phyloP scores from a whole-genome alignment of 2,329 filamentous ascomycete genomes.

The Fusarium longipes region DNA sequence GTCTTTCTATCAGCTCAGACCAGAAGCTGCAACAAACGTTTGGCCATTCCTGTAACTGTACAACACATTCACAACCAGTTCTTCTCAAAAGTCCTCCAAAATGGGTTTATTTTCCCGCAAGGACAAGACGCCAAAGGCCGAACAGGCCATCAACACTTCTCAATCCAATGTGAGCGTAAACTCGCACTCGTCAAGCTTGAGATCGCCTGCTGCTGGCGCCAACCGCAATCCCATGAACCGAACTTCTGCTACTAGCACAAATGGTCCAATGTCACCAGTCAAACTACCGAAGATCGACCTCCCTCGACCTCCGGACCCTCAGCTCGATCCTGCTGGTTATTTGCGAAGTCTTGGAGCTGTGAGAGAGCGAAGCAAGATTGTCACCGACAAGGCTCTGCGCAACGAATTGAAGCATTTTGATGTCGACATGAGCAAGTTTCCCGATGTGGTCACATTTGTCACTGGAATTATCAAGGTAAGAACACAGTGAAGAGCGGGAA shows the following conservation, averaged over 20 bases:
- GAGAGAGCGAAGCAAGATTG: slow-evolving; percentile 78
- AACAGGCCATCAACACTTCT: slow-evolving; percentile 56
- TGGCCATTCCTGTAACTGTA: slow-evolving; percentile 11
- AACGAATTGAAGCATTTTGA: slow-evolving; percentile 88
- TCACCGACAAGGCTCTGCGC: slow-evolving; percentile 79
- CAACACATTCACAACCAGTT: slow-evolving; percentile 19
- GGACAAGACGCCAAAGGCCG: slow-evolving; percentile 60
- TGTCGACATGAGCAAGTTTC: slow-evolving; percentile 86
- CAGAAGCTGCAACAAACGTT: slow-evolving; percentile 20
- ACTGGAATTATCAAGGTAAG: slow-evolving; percentile 92
- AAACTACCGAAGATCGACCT: slow-evolving; percentile 81
- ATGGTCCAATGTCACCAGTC: slow-evolving; percentile 62
- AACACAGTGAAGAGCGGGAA: background rate
- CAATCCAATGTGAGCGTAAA: slow-evolving; percentile 64
- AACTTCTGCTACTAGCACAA: slow-evolving; percentile 62
- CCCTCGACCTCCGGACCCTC: slow-evolving; percentile 86
- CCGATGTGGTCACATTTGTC: slow-evolving; percentile 85
- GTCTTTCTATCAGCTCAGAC: slow-evolving; percentile 40
- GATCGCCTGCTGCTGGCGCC: slow-evolving; percentile 39
- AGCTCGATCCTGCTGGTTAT: slow-evolving; percentile 88
- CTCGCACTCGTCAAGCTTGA: slow-evolving; percentile 60
- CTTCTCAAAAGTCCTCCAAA: slow-evolving; percentile 37
- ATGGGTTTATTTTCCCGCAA: slow-evolving; percentile 70
- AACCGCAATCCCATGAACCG: slow-evolving; percentile 58
- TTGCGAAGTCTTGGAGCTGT: slow-evolving; percentile 90